Evolutionary conservation across 2,329 filamentous ascomycete genomes (phyloP).

Genomic region (Fusarium udum): DNA sequence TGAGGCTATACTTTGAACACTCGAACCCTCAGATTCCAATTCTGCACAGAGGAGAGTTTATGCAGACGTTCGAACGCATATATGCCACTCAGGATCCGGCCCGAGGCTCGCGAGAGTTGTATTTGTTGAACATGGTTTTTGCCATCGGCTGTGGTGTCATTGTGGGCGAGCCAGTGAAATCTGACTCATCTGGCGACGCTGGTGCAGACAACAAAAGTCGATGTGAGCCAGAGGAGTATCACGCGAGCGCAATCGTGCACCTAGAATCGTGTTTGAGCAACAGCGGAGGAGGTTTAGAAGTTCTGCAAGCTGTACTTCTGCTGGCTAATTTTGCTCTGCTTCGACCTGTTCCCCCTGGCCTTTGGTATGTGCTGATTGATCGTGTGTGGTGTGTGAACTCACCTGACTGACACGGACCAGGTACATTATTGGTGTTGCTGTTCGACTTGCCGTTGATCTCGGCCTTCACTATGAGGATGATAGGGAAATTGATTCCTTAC

Average conservation of each 20-base stretch:
- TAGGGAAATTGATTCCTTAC: conserved; percentile 65
- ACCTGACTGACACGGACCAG: conserved; percentile 44
- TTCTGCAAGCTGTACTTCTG: conserved; percentile 90
- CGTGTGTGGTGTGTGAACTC: neutral
- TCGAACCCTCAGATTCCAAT: conserved; percentile 97
- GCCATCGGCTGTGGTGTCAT: conserved; percentile 96
- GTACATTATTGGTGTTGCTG: conserved; percentile 95
- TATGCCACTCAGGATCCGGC: conserved; percentile 75
- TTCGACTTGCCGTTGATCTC: conserved; percentile 88
- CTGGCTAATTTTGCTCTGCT: conserved; percentile 91
- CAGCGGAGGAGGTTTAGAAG: conserved; percentile 89
- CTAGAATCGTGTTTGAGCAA: conserved; percentile 86
- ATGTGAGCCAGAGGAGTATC: conserved; percentile 91
- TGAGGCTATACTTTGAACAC: conserved; percentile 91
- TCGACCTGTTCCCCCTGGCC: conserved; percentile 87
- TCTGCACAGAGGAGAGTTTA: conserved; percentile 87
- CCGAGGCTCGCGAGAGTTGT: conserved; percentile 82
- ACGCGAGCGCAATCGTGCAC: conserved; percentile 92
- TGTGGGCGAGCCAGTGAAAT: conserved; percentile 70
- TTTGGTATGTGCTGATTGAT: conserved; percentile 68
- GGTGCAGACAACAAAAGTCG: conserved; percentile 48
- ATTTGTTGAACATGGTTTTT: conserved; percentile 96
- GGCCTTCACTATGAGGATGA: conserved; percentile 94
- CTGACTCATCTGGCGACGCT: conserved; percentile 52
- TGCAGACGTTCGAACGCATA: conserved; percentile 84